Percentiles rank a stretch among this genome's conserved stretches.
These are phyloP conservation scores for Colletotrichum endophyticum DNA, from an alignment of 2,329 filamentous ascomycete species.

Conservation along the genomic window DNA sequence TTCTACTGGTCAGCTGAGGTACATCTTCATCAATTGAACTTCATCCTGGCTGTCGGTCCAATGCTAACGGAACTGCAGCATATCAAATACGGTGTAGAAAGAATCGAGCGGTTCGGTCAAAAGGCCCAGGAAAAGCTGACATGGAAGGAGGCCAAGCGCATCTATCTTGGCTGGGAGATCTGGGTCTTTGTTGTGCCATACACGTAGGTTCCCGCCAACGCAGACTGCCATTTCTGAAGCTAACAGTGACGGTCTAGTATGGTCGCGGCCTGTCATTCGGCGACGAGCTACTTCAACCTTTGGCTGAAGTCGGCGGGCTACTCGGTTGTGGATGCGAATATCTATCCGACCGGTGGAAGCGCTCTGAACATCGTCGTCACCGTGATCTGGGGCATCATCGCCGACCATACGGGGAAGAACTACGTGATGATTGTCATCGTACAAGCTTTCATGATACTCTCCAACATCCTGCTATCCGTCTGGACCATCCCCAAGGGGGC, in stretches of 20 bases:
- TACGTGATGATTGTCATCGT: constrained; percentile 17
- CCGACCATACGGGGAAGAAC: constrained; percentile 24
- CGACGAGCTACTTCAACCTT: constrained; percentile 30
- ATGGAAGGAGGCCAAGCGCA: constrained; percentile 13
- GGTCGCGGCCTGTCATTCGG: constrained; percentile 14
- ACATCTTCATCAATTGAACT: neutral
- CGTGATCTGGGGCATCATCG: constrained; percentile 19
- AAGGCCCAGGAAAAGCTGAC: constrained; percentile 17
- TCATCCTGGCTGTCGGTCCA: neutral
- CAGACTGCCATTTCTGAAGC: neutral
- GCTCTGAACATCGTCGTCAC: constrained; percentile 21
- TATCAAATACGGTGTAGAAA: constrained; percentile 23
- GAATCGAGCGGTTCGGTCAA: constrained; percentile 26
- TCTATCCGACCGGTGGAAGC: constrained; percentile 34
- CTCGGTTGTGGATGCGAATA: constrained; percentile 55
- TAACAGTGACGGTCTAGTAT: neutral
- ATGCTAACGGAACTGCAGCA: neutral
- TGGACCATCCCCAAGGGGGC: constrained; percentile 24
- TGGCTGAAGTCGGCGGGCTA: constrained; percentile 47
- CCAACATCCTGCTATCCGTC: constrained; percentile 25
- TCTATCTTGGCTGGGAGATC: constrained; percentile 20
- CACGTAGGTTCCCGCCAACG: constrained; percentile 8
- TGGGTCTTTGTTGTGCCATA: constrained; percentile 25
- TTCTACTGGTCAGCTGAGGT: constrained; percentile 18
- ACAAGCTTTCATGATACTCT: constrained; percentile 18